These are phyloP conservation scores for Colletotrichum sp. DNA, from an alignment of 2,329 filamentous ascomycete species.

Conservation along the genomic window DNA sequence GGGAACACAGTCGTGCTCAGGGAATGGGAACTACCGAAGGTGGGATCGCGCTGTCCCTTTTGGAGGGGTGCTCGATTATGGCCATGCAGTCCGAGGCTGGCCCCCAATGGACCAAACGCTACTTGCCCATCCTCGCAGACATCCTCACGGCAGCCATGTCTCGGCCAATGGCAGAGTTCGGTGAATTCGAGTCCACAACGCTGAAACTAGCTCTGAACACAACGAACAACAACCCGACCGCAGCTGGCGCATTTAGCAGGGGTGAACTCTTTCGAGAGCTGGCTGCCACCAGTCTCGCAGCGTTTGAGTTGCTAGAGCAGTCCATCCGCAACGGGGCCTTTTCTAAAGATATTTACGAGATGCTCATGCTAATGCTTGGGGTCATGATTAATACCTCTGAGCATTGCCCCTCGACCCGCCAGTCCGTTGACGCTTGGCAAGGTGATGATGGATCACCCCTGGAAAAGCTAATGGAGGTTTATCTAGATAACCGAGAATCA, in stretches of 20 bases:
- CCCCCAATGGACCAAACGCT: conserved; percentile 49
- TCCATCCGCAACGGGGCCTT: conserved; percentile 55
- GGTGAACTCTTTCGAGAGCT: conserved; percentile 56
- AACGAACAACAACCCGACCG: conserved; percentile 77
- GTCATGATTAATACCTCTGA: conserved; percentile 89
- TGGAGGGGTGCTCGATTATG: conserved; percentile 59
- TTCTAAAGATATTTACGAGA: conserved; percentile 62
- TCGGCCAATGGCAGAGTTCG: conserved; percentile 38
- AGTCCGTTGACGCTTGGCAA: conserved; percentile 31
- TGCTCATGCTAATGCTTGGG: conserved; percentile 78
- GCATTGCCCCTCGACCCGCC: conserved; percentile 69
- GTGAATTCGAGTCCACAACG: conserved; percentile 49
- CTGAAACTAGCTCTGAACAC: conserved; percentile 82
- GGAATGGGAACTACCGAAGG: conserved; percentile 8
- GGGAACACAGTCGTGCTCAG: not conserved
- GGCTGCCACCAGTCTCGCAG: conserved; percentile 53
- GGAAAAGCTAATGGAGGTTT: conserved; percentile 66
- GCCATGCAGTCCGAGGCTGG: conserved; percentile 44
- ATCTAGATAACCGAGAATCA: conserved; percentile 69
- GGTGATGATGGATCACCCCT: conserved; percentile 52
- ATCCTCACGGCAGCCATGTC: conserved; percentile 45
- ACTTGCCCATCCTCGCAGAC: conserved; percentile 56
- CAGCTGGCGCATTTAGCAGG: conserved; percentile 73
- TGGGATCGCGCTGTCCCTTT: conserved; percentile 44
- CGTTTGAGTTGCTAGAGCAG: conserved; percentile 52